phyloP scores from a whole-genome alignment of 192 early-diverging fungal species.

The Coemansia interrupta region DNA sequence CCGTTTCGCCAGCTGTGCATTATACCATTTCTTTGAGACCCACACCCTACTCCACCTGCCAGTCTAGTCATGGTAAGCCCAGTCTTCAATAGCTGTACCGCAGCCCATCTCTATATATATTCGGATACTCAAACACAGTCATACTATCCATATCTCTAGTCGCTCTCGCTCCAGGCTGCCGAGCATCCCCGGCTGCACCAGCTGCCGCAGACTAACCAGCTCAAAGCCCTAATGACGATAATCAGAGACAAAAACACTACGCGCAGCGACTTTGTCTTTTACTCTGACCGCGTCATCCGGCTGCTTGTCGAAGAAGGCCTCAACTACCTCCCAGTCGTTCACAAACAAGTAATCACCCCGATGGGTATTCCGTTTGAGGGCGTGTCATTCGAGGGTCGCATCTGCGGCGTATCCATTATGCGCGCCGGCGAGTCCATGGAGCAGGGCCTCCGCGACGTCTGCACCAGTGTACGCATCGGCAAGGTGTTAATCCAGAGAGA shows the following conservation, averaged over 20 bases:
- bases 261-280: constrained; percentile 93
- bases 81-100: too few relatives aligned
- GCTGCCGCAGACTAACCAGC: constrained; percentile 69
- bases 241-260: constrained; percentile 74
- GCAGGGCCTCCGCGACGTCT: constrained; percentile 79
- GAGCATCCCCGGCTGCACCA: constrained; percentile 61
- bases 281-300: constrained; percentile 81
- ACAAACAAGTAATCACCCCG: constrained; percentile 75
- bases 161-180: constrained; percentile 27
- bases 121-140: too few relatives aligned
- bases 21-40: too few relatives aligned
- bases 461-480: constrained; percentile 85
- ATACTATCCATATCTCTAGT: constrained; percentile 10
- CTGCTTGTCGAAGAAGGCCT: constrained; percentile 91
- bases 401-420: constrained; percentile 96
- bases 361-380: constrained; percentile 71
- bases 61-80: too few relatives aligned
- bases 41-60: too few relatives aligned
- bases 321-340: constrained; percentile 83
- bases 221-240: constrained; percentile 79
- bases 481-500: constrained; percentile 95
- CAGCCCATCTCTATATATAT: too few relatives aligned
- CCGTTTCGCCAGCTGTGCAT: too few relatives aligned
- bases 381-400: constrained; percentile 76
- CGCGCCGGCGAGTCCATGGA: constrained; percentile 94